Evolutionary conservation across 1,284 basidiomycete genomes (phyloP).

Genomic region (Irpex lacteus): DNA sequence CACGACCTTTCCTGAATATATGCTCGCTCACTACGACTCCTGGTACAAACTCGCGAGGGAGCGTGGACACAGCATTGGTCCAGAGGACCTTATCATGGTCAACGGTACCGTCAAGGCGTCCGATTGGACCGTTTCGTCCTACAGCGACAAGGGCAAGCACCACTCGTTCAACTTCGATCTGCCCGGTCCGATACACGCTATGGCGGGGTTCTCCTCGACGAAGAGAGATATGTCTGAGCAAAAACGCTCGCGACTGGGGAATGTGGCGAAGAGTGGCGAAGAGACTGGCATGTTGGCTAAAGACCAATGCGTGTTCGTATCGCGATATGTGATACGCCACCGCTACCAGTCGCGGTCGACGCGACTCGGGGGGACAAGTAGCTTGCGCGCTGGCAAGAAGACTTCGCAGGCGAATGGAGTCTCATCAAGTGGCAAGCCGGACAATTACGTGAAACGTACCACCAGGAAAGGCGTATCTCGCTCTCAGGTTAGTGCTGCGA

Average conservation of each 20-base stretch:
- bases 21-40: conserved; percentile 7
- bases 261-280: background rate
- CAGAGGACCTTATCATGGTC: conserved; percentile 12
- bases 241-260: background rate
- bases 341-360: background rate
- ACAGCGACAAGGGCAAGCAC: background rate
- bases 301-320: background rate
- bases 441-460: too few species aligned
- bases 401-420: too few species aligned
- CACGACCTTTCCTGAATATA: background rate
- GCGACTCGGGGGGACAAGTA: background rate
- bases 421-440: too few species aligned
- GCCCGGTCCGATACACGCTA: background rate
- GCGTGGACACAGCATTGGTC: background rate
- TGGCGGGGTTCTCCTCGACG: background rate
- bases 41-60: conserved; percentile 8
- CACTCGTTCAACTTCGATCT: background rate
- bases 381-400: too few species aligned
- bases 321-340: background rate
- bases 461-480: too few species aligned
- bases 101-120: conserved; percentile 14
- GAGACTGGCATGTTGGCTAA: background rate
- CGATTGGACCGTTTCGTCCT: conserved; percentile 12
- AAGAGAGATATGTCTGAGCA: background rate
- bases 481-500: too few species aligned